These are phyloP conservation scores for Phytophthora fragariae DNA, from an alignment of 352 stramenopile species.

Conservation along the genomic window DNA sequence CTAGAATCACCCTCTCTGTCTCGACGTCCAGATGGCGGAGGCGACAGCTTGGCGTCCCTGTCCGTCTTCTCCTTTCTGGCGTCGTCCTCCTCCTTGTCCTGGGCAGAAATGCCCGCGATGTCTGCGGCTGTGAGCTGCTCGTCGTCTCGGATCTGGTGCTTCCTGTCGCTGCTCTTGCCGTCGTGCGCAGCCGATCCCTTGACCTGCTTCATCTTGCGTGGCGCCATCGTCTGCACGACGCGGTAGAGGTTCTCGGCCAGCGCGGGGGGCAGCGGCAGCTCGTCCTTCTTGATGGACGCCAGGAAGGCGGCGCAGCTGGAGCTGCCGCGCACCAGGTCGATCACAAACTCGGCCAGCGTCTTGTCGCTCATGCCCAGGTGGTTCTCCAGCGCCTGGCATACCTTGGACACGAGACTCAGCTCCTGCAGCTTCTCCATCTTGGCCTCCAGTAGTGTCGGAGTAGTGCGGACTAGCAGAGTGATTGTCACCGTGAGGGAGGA, in stretches of 20 bases:
- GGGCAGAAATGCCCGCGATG: conserved; percentile 54
- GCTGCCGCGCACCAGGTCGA: conserved; percentile 88
- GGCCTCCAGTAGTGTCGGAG: conserved; percentile 1
- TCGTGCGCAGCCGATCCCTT: not conserved
- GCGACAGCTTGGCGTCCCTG: conserved; percentile 9
- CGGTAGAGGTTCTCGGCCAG: conserved; percentile 83
- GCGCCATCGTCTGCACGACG: conserved; percentile 86
- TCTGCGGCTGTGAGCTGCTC: conserved; percentile 75
- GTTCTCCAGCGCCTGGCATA: conserved; percentile 91
- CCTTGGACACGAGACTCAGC: conserved; percentile 89
- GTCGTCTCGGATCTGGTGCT: conserved; percentile 61
- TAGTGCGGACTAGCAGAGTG: conserved; percentile 11
- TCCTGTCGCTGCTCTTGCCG: conserved; percentile 27
- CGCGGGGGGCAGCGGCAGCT: conserved; percentile 64
- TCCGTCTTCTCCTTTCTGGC: not conserved
- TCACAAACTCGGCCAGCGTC: conserved; percentile 97
- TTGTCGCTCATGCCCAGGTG: conserved; percentile 96
- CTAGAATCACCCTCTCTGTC: conserved; percentile 27
- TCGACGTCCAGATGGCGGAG: conserved; percentile 1
- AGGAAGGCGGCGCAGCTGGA: conserved; percentile 70
- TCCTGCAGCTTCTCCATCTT: conserved; percentile 91
- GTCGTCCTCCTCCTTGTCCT: conserved; percentile 44
- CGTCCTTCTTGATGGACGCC: conserved; percentile 63
- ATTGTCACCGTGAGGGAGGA: conserved; percentile 10
- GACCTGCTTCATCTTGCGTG: conserved; percentile 50